Evolutionary conservation across 306 rosid genomes (phyloP), one percentile per base, ranked within the genome.

Genomic region (Acacia confusa): DNA sequence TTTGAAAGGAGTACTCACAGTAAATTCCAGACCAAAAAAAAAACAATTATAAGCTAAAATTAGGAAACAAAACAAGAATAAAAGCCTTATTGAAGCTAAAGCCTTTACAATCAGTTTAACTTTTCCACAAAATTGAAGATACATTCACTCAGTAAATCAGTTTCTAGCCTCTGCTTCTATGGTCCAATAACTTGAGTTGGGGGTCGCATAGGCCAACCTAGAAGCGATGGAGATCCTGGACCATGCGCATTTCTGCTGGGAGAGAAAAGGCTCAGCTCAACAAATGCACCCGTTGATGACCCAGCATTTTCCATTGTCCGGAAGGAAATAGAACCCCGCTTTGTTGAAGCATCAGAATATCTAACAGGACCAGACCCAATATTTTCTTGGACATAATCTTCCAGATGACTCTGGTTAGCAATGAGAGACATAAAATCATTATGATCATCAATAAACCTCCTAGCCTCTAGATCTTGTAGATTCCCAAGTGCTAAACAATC

Each of bases 241-340:
- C 96, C 96, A 61, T 92, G 77, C 44, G 71, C 88, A 70, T 88
- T 92, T 55, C 66, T 87, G 84, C 96, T 91, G 17, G 98, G 95
- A 75, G 99, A 95, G 82, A 95, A 93, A 45, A 93, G 97, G 81
- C 99, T 95, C 19, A 95, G 85, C 77, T 95, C 99, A 77, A 95
- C 97, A 85, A 90, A 95, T 79, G 94, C 74, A 61, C 89, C 95
- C 28, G 92, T 85, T 40, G 97, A 87, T 79, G 92, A 70, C 63
- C 85, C 94, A 84, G 85, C 93, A 52, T 86, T 92, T 34, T 81
- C 94, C 52, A 84, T 68, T 50, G 99, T 83, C 58, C 94, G 86
- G 75, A 95, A 93, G 47, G 99, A 95, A 79, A 95, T 93, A 1
- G 99, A 95, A 48, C 97, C 99, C 36, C 93, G 86, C 85, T 92